Base-by-base conservation (phyloP, 176 grass and related monocot species). In the Cenchrus fungigraminus region DNA sequence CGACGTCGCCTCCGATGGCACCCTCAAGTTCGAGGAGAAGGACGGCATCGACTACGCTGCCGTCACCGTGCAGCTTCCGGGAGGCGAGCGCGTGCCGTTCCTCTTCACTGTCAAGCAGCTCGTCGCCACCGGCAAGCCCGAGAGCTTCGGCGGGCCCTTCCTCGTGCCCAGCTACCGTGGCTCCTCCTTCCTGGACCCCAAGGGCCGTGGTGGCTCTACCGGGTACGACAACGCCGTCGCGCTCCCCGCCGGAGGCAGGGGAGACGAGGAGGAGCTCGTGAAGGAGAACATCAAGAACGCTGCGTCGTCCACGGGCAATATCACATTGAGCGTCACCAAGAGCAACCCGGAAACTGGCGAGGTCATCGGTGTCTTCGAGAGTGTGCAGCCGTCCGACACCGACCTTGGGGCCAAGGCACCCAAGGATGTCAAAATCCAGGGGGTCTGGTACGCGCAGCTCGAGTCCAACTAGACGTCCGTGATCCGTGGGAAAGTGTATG, bases 341-440 rank as follows among this genome's bases (percentile, higher is more conserved):
- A 97, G 94, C 87, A 92, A 86, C 13, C 82, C 85, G 4, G 89
- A 90, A 10, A 87, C 89, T n/a, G 85, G 94, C 10, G 91, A 97
- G 87, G 85, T 92, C 25, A 97, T 97, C 61, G 87, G 89, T 10
- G 89, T 92, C 79, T 97, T 97, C 32, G 91, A 97, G 94, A 97
- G 94, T 76, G 28, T 97, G 63, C 94, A 97, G 89, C 91, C 94
- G 25, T 97, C 89, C 0, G 94, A 97, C 85, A 97, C 89, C 2
- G 94, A 97, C 86, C 85, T 97, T 1, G 94, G 94, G 3, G 94
- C 94, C 2, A 97, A 97, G 87, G 76, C 37, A 58, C 94, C 94
- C 16, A 97, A 97, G 91, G 91, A 97, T 29, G 94, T 97, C 0
- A 97, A 97, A 89, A 97, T 97, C 91, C 91, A 89, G 85, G 94